phyloP scores from a whole-genome alignment of 257 asterid genomes.

The Gentiana dahurica region DNA sequence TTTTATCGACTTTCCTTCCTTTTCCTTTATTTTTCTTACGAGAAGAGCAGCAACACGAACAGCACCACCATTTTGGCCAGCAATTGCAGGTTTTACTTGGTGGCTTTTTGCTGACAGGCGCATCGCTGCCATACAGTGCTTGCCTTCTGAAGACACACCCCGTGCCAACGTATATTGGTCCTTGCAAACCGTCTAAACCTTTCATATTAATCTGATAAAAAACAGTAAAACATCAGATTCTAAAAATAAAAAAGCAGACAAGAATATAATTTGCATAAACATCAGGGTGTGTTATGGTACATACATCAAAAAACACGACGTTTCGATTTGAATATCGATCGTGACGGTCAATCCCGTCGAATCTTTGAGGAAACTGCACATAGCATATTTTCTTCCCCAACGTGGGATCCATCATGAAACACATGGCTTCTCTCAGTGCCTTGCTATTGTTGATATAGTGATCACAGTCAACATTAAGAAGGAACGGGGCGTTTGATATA shows the following conservation, averaged over 20 bases:
- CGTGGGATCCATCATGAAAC: slow-evolving; percentile 95
- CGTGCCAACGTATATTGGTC: slow-evolving; percentile 90
- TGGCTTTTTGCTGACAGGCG: slow-evolving; percentile 66
- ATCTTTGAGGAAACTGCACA: slow-evolving; percentile 92
- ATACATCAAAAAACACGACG: slow-evolving; percentile 84
- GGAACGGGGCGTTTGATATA: slow-evolving; percentile 81
- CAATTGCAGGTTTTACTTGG: slow-evolving; percentile 89
- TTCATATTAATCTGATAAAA: slow-evolving; percentile 79
- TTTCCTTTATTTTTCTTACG: slow-evolving; percentile 47
- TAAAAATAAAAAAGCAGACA: slow-evolving; percentile 1
- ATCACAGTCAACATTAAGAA: slow-evolving; percentile 86
- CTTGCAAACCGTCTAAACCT: slow-evolving; percentile 95
- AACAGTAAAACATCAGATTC: slow-evolving; percentile 14
- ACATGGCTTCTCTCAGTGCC: slow-evolving; percentile 92
- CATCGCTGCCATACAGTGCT: slow-evolving; percentile 77
- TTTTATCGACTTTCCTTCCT: slow-evolving; percentile 40
- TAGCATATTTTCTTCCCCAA: slow-evolving; percentile 83
- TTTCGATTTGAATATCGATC: slow-evolving; percentile 91
- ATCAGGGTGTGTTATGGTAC: slow-evolving; percentile 11
- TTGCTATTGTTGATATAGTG: slow-evolving; percentile 92
- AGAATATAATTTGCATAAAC: background rate
- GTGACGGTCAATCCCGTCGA: slow-evolving; percentile 80
- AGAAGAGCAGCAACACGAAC: slow-evolving; percentile 55
- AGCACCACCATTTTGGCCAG: slow-evolving; percentile 79
- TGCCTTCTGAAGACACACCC: slow-evolving; percentile 92